Evolutionary conservation across 225 moss, liverwort and hornwort genomes (phyloP).

Genomic region (Ulota crispa): DNA sequence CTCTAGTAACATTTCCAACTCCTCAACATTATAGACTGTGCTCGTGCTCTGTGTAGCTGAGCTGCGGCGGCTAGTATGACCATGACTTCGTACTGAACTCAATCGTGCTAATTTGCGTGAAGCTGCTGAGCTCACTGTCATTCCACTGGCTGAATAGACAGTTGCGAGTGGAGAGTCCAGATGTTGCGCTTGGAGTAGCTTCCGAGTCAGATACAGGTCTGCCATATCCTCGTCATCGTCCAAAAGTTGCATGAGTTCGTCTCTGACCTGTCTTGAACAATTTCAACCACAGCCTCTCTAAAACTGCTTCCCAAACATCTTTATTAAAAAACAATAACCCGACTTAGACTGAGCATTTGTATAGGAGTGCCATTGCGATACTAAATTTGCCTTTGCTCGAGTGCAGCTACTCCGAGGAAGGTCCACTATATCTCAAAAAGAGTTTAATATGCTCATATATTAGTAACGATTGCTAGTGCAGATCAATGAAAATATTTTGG

Average conservation of each 20-base stretch:
- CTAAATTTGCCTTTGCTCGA: slow-evolving; percentile 9
- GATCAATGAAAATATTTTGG: too few relatives aligned
- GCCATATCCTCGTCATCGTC: slow-evolving; percentile 98
- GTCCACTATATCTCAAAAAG: slow-evolving; percentile 12
- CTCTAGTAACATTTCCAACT: slow-evolving; percentile 97
- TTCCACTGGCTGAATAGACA: slow-evolving; percentile 42
- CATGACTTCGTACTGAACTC: slow-evolving; percentile 49
- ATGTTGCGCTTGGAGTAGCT: slow-evolving; percentile 70
- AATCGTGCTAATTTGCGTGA: slow-evolving; percentile 57
- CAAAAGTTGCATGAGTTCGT: slow-evolving; percentile 93
- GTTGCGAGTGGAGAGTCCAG: slow-evolving; percentile 65
- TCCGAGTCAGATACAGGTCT: slow-evolving; percentile 89
- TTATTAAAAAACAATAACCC: background rate
- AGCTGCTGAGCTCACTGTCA: slow-evolving; percentile 39
- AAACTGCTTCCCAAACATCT: slow-evolving; percentile 8
- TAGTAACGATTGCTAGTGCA: background rate
- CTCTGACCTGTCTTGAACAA: slow-evolving; percentile 65
- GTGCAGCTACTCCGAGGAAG: slow-evolving; percentile 12
- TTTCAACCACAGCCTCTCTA: slow-evolving; percentile 22
- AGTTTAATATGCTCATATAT: slow-evolving; percentile 5
- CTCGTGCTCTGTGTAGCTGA: slow-evolving; percentile 51
- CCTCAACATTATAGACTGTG: slow-evolving; percentile 68
- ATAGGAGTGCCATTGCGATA: background rate
- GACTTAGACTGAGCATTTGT: slow-evolving; percentile 8
- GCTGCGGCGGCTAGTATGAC: slow-evolving; percentile 59